These are phyloP conservation scores for Fusarium buxicola DNA, from an alignment of 2,329 filamentous ascomycete species.

Conservation along the genomic window DNA sequence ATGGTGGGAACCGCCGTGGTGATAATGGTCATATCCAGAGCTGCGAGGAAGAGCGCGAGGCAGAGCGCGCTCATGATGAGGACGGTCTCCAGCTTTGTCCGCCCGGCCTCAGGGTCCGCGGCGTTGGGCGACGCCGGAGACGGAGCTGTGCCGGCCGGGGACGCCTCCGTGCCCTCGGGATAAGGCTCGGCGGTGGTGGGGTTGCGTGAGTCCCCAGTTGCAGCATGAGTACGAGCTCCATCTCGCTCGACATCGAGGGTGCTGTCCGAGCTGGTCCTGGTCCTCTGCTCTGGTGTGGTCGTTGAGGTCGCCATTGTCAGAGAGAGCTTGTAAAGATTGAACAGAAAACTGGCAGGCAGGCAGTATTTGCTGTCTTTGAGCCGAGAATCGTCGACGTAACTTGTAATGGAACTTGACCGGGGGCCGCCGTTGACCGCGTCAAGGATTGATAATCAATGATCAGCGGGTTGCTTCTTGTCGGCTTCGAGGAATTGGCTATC, in stretches of 20 bases:
- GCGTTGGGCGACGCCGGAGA: slow-evolving; percentile 19
- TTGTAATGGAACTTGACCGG: slow-evolving; percentile 28
- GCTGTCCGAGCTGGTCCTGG: slow-evolving; percentile 46
- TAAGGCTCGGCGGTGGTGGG: slow-evolving; percentile 16
- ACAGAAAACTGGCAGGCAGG: not conserved
- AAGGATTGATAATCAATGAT: slow-evolving; percentile 35
- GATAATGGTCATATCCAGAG: slow-evolving; percentile 71
- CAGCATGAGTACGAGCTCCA: slow-evolving; percentile 11
- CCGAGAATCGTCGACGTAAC: slow-evolving; percentile 26
- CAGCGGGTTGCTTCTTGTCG: not conserved
- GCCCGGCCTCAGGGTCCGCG: slow-evolving; percentile 49
- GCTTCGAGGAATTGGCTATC: not conserved
- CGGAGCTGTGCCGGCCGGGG: slow-evolving; percentile 19
- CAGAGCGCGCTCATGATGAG: slow-evolving; percentile 57
- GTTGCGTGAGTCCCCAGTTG: not conserved
- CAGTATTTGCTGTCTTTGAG: not conserved
- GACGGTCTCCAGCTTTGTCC: slow-evolving; percentile 54
- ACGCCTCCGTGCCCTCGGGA: slow-evolving; percentile 19
- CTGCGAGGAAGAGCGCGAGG: slow-evolving; percentile 63
- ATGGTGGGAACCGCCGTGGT: slow-evolving; percentile 76
- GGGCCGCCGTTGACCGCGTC: slow-evolving; percentile 32
- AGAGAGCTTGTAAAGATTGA: slow-evolving; percentile 4
- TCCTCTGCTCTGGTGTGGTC: slow-evolving; percentile 32
- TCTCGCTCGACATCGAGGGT: slow-evolving; percentile 46
- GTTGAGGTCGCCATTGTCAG: slow-evolving; percentile 29